Base-by-base conservation (phyloP, 106 monocot genomes). In the Triglochin maritima region DNA sequence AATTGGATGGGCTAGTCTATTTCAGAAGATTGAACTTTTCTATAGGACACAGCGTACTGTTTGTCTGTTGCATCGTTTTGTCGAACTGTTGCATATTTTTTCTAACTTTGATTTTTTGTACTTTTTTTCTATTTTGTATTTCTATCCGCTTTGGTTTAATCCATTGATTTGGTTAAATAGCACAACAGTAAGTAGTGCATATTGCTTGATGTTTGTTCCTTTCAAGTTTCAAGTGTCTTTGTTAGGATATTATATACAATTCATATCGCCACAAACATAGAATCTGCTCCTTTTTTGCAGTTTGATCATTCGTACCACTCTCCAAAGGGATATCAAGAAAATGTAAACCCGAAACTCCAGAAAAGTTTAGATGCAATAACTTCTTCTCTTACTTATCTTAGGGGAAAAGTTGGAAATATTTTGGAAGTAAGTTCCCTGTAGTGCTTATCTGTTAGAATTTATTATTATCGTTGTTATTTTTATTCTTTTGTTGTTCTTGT, bases 301-400 rank as follows among this genome's bases (percentile, higher is more conserved):
- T 65, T 74, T 29, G 69, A 73, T 65, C 81, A 83, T 29, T 70
- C 90, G 13, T 55, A 83, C 54, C 63, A 43, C 63, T 86, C 81
- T 49, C 63, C 61, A 46, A 82, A 84, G 10, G 72, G 75, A 53
- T 61, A 66, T 47, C 52, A 57, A 29, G 86, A 82, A 56, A 63
- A 67, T n/a, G 93, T 86, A 44, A 79, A 63, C 53, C 79, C 77
- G 50, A 66, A 74, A 53, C 66, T 62, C 45, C 83, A 89, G 43
- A 93, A 76, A 74, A 69, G 87, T 57, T 78, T 85, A 79, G 87
- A 87, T 69, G 78, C 87, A 68, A 70, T 79, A 12, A 70, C 85
- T 69, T 85, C 92, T 76, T 86, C 83, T 60, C 76, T 86, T 46
- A 93, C 78, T 47, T 75, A 86, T 62, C 84, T 93, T 44, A 78